These are phyloP conservation scores for Erigeron philadelphicus DNA, from an alignment of 140 eudicot species.

Conservation along the genomic window DNA sequence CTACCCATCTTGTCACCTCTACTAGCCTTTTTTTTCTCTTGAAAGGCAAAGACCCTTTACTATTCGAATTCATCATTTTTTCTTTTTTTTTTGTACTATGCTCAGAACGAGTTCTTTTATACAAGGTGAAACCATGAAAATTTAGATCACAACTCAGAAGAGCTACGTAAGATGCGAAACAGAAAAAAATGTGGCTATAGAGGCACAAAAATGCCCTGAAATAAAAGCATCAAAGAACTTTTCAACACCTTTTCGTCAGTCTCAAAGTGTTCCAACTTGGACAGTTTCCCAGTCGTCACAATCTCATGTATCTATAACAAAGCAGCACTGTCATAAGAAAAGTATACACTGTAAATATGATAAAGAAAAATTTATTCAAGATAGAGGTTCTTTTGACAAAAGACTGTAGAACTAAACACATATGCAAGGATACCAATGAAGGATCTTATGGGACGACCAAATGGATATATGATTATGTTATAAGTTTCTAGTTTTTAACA, in stretches of 20 bases:
- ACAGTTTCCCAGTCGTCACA: constrained; percentile 79
- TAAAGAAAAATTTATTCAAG: not conserved
- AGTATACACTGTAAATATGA: constrained; percentile 9
- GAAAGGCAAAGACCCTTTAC: too few species aligned
- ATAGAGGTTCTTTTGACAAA: too few species aligned
- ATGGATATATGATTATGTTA: not conserved
- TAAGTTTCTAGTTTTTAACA: not conserved
- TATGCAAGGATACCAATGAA: not conserved
- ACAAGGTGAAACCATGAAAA: constrained; percentile 6
- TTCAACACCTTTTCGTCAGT: constrained; percentile 78
- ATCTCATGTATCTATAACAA: constrained; percentile 81
- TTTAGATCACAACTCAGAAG: not conserved
- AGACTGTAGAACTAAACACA: too few species aligned
- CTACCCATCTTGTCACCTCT: not conserved
- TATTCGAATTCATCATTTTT: too few species aligned
- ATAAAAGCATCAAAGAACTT: constrained; percentile 2
- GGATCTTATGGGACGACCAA: not conserved
- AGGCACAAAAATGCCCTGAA: not conserved
- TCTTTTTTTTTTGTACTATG: not conserved
- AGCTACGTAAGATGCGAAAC: not conserved
- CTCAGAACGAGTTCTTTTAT: not conserved
- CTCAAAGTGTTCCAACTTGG: constrained; percentile 94
- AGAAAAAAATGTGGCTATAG: not conserved
- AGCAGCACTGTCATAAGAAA: constrained; percentile 14
- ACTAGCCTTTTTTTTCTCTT: not conserved